Percentiles rank a stretch among this genome's conserved stretches.
Conservation (phyloP, 1,284 basidiomycete genomes). For the Ganoderma lingzhi region DNA sequence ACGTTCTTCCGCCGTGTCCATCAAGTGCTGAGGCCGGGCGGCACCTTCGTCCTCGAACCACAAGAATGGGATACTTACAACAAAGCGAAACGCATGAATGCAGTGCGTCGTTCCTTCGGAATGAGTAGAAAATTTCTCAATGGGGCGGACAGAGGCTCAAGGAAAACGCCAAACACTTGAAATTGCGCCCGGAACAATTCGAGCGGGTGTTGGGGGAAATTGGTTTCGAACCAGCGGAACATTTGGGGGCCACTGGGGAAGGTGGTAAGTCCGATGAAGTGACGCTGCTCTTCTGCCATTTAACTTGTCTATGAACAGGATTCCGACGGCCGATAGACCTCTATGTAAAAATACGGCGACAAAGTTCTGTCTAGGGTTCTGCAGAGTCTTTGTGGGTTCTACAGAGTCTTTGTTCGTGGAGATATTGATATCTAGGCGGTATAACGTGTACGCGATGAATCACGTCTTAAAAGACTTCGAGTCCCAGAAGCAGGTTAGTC, state of each 20-base stretch:
- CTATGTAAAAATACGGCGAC: constrained; percentile 44
- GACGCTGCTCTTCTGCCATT: neutral
- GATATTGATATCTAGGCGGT: neutral
- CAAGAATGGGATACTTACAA: constrained; percentile 83
- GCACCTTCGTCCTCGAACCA: constrained; percentile 76
- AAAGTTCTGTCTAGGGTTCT: constrained; percentile 6
- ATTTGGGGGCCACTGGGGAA: constrained; percentile 64
- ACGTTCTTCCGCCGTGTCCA: constrained; percentile 71
- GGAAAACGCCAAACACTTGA: constrained; percentile 61
- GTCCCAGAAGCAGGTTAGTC: constrained; percentile 30
- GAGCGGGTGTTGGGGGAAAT: constrained; percentile 58
- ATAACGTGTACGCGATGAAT: neutral
- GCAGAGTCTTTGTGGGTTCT: constrained; percentile 2
- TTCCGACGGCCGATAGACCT: constrained; percentile 59
- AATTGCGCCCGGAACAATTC: constrained; percentile 71
- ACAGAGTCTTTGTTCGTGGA: neutral
- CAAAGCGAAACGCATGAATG: constrained; percentile 74
- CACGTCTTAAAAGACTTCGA: neutral
- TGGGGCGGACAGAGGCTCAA: constrained; percentile 53
- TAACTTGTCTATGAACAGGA: constrained; percentile 42
- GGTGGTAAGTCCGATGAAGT: constrained; percentile 51
- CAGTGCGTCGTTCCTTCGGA: constrained; percentile 46
- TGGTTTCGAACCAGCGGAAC: constrained; percentile 64
- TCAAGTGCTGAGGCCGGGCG: constrained; percentile 61
- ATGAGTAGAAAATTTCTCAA: constrained; percentile 3